Evolutionary conservation across 306 rosid genomes (phyloP).

Genomic region (Fragaria nilgerrensis): DNA sequence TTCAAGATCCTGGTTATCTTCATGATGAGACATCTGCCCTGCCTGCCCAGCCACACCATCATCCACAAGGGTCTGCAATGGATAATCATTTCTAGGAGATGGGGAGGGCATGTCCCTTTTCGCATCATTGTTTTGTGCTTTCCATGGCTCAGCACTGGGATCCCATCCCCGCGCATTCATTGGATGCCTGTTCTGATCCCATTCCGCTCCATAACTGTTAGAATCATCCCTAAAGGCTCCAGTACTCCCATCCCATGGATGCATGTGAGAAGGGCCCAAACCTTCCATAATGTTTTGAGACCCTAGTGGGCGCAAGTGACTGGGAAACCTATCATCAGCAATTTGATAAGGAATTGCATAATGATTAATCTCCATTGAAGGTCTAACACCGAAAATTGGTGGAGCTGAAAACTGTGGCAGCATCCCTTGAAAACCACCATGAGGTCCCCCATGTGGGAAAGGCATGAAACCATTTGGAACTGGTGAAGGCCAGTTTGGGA

Average conservation of each 20-base stretch:
- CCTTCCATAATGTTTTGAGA: slow-evolving; percentile 94
- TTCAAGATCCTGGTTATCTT: slow-evolving; percentile 39
- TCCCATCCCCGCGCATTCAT: slow-evolving; percentile 86
- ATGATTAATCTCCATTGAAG: slow-evolving; percentile 79
- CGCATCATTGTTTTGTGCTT: slow-evolving; percentile 64
- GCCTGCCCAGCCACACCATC: slow-evolving; percentile 46
- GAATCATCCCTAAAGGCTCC: slow-evolving; percentile 76
- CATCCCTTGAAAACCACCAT: slow-evolving; percentile 86
- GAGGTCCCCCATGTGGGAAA: slow-evolving; percentile 88
- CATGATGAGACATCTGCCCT: slow-evolving; percentile 52
- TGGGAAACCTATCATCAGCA: slow-evolving; percentile 85
- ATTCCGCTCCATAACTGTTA: slow-evolving; percentile 78
- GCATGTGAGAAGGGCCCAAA: slow-evolving; percentile 84
- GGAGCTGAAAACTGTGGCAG: slow-evolving; percentile 86
- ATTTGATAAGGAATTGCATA: slow-evolving; percentile 85
- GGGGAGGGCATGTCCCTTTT: slow-evolving; percentile 81
- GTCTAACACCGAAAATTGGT: slow-evolving; percentile 78
- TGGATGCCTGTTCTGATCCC: slow-evolving; percentile 86
- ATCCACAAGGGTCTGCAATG: slow-evolving; percentile 41
- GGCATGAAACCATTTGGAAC: slow-evolving; percentile 89
- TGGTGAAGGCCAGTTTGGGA: slow-evolving; percentile 80
- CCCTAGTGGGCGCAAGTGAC: slow-evolving; percentile 87
- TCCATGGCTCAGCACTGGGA: slow-evolving; percentile 78
- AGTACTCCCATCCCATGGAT: slow-evolving; percentile 90
- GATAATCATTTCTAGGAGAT: slow-evolving; percentile 57